Conservation (phyloP, 768 basidiomycete species). For the Pisolithus marmoratus region DNA sequence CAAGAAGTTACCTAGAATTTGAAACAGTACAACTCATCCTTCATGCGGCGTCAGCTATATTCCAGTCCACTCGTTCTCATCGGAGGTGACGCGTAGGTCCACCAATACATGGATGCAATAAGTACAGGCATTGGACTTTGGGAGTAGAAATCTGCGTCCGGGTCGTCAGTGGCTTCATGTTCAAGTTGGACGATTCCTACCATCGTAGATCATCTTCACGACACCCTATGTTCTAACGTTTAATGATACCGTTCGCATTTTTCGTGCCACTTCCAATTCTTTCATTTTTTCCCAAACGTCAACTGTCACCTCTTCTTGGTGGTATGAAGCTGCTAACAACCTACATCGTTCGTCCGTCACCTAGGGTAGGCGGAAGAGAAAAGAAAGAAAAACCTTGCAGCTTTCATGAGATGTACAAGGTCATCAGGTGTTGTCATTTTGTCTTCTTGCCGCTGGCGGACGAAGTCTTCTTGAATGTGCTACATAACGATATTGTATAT, state of each 20-base stretch:
- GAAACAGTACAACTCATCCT: neutral
- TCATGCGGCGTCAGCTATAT: no score
- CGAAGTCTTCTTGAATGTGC: conserved; percentile 78
- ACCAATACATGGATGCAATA: no score
- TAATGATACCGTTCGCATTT: neutral
- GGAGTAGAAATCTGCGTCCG: no score
- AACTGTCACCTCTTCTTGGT: conserved; percentile 45
- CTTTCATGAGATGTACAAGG: conserved; percentile 59
- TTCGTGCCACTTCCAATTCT: conserved; percentile 42
- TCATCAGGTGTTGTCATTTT: conserved; percentile 47
- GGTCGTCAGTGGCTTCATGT: no score
- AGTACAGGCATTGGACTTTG: no score
- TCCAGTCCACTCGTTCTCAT: neutral
- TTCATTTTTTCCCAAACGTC: conserved; percentile 58
- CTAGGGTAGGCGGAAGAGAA: neutral
- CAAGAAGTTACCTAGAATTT: conserved; percentile 4
- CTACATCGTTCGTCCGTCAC: conserved; percentile 26
- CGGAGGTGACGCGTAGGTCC: neutral
- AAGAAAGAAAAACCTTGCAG: conserved; percentile 52
- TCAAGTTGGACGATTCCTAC: no score
- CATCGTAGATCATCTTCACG: no score
- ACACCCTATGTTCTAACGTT: neutral
- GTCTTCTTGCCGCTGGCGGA: conserved; percentile 35
- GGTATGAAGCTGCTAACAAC: conserved; percentile 51
- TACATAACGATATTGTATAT: conserved; percentile 19